Evolutionary conservation across 2,329 filamentous ascomycete species (phyloP).

Genomic region (Endocalyx cinctus): DNA sequence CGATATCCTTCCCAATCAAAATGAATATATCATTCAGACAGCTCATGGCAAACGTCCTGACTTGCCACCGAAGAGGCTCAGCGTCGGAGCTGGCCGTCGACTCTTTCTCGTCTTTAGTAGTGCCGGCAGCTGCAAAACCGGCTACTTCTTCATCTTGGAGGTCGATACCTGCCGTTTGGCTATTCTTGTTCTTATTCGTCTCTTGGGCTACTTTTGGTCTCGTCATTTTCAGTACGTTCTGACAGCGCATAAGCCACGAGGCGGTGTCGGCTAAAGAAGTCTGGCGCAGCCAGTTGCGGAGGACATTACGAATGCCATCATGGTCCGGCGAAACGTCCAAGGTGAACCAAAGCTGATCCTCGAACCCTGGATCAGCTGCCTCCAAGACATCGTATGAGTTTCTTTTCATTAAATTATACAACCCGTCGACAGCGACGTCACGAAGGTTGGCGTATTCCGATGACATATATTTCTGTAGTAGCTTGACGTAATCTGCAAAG

Average conservation of each 20-base stretch:
- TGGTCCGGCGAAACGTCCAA: conserved; percentile 75
- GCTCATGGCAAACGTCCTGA: conserved; percentile 87
- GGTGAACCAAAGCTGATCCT: conserved; percentile 87
- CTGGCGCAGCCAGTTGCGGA: conserved; percentile 90
- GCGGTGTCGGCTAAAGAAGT: conserved; percentile 75
- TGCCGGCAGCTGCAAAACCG: conserved; percentile 77
- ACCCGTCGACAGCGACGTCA: conserved; percentile 77
- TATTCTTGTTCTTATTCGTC: conserved; percentile 38
- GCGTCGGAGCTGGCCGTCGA: conserved; percentile 57
- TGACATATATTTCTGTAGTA: conserved; percentile 72
- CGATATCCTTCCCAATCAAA: conserved; percentile 72
- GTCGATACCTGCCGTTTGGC: conserved; percentile 60
- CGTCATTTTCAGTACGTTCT: conserved; percentile 84
- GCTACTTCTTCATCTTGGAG: conserved; percentile 94
- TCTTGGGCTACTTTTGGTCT: conserved; percentile 60
- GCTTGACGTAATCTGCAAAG: conserved; percentile 76
- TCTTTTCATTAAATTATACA: conserved; percentile 93
- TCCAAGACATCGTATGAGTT: conserved; percentile 78
- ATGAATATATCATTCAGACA: conserved; percentile 79
- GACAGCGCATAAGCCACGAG: conserved; percentile 84
- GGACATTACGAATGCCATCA: conserved; percentile 76
- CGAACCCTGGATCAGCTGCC: conserved; percentile 71
- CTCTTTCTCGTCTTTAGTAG: conserved; percentile 48
- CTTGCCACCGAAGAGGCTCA: conserved; percentile 92
- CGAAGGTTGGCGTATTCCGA: conserved; percentile 65